Evolutionary conservation across 805 yeast species (phyloP), one percentile per base, ranked within the genome.

Genomic region (Isabelozyma rhagii): DNA sequence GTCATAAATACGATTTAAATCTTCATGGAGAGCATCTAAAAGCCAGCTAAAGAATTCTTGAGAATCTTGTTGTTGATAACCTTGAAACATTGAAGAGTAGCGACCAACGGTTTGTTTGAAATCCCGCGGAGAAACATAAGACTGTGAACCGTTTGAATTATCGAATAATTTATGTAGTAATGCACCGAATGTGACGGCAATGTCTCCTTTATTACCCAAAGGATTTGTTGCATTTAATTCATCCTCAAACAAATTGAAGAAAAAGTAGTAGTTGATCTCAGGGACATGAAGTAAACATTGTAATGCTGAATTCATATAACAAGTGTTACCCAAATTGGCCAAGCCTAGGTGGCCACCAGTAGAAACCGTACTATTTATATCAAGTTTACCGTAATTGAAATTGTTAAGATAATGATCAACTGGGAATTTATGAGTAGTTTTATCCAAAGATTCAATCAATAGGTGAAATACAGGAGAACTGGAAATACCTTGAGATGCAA

Each of bases 221-320:
- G 97, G 97, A 63, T 93, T 94, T 15, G 76, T 72, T 3, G 67
- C 56, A 61, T 94, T 94, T 45, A 93, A 68, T 58, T 93, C 98
- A 3, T 66, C 64, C 54, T 78, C 74, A 62, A 73, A 87, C 13
- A 80, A 71, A 48, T 81, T 79, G 59, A 78, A 80, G 38, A 85
- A 68, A 59, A 93, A 94, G 62, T 90, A 93, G 41, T 82, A 77
- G 8, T 85, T 80, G 25, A 94, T 67, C 64, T 90, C 97, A 1
- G 96, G 96, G 10, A 92, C 78, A 61, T 93, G 98, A 0, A 82
- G 79, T 41, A 93, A 69, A 60, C 97, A 93, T 62, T 94, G 98
- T 43, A 93, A 69, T 0, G 97, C 97, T 8, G 96, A 88, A 65
- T 90, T 91, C 97, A 92, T 91, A 65, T 90, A 92, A 66, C 97